These are phyloP conservation scores for Pythium rhizo-oryzae DNA, from an alignment of 352 stramenopile genomes.

Conservation along the genomic window DNA sequence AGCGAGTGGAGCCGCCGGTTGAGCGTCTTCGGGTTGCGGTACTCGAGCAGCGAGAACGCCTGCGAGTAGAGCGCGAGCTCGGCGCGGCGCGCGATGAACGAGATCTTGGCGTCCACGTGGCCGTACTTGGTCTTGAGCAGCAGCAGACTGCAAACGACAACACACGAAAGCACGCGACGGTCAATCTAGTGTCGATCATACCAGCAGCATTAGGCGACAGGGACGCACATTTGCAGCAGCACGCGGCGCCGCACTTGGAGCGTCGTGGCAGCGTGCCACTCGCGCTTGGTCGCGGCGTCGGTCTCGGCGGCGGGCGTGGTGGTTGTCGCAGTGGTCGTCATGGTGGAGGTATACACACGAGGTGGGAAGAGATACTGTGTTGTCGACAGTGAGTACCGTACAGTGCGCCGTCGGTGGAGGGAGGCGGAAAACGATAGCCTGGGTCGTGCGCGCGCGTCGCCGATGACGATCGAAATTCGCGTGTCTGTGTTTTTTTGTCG, in stretches of 20 bases:
- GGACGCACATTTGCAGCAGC: slow-evolving; percentile 40
- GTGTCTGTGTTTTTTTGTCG: background rate
- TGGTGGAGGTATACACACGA: too few species aligned
- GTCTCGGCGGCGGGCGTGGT: background rate
- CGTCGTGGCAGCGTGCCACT: slow-evolving; percentile 33
- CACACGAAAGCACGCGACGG: background rate
- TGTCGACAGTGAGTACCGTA: too few species aligned
- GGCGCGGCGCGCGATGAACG: slow-evolving; percentile 37
- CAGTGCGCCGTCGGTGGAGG: too few species aligned
- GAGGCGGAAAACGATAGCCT: too few species aligned
- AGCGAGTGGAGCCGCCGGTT: slow-evolving; percentile 38
- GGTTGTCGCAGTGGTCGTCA: slow-evolving; percentile 11
- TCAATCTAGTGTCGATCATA: background rate
- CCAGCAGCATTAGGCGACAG: background rate
- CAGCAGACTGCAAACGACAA: slow-evolving; percentile 24
- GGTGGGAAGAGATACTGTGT: too few species aligned
- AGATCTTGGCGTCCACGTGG: slow-evolving; percentile 39
- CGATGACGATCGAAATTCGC: background rate
- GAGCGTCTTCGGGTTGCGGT: slow-evolving; percentile 39
- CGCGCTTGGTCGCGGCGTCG: slow-evolving; percentile 19
- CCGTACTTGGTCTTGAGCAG: slow-evolving; percentile 44
- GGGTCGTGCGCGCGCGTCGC: background rate
- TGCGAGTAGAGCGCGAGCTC: slow-evolving; percentile 41
- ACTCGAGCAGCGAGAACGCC: slow-evolving; percentile 33
- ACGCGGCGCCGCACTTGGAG: slow-evolving; percentile 34